Percentiles rank a stretch among this genome's conserved stretches.
phyloP scores from a whole-genome alignment of 2,329 filamentous ascomycete species.

The Aspergillus piperis region DNA sequence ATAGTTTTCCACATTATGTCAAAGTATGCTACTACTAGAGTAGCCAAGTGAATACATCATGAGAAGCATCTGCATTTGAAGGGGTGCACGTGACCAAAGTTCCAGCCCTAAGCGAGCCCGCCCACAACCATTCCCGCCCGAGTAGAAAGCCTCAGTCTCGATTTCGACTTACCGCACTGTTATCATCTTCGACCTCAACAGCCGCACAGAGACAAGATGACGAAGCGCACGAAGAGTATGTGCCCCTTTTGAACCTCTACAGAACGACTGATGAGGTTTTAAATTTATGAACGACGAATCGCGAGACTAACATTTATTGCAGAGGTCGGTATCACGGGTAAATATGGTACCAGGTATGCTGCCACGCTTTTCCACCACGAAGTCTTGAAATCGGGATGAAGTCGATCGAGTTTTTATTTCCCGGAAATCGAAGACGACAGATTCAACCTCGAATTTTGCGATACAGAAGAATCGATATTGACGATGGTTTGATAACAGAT shows the following conservation, averaged over 20 bases:
- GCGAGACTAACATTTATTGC: conserved; percentile 32
- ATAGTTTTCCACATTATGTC: no score
- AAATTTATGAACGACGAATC: not conserved
- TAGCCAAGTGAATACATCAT: not conserved
- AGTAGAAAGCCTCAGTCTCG: conserved; percentile 36
- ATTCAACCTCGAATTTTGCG: conserved; percentile 21
- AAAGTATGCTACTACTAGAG: not conserved
- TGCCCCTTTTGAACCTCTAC: conserved; percentile 15
- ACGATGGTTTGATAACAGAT: conserved; percentile 57
- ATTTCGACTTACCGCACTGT: conserved; percentile 36
- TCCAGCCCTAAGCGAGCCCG: conserved; percentile 43
- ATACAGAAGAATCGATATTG: conserved; percentile 20
- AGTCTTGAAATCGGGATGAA: conserved; percentile 19
- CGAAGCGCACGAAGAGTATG: conserved; percentile 85
- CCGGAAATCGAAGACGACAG: conserved; percentile 18
- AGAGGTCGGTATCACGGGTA: conserved; percentile 97
- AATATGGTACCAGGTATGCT: conserved; percentile 93
- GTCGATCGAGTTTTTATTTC: conserved; percentile 12
- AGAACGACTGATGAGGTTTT: not conserved
- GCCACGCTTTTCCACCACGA: conserved; percentile 27
- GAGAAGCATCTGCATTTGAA: not conserved
- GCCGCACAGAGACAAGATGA: conserved; percentile 67
- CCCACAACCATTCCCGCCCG: conserved; percentile 38
- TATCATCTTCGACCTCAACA: conserved; percentile 42
- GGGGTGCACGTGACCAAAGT: conserved; percentile 34